A percentile compares a stretch with the other conserved stretches of the same genome.
Conservation (phyloP, 805 yeast genomes). For the Hanseniaspora nectarophila region DNA sequence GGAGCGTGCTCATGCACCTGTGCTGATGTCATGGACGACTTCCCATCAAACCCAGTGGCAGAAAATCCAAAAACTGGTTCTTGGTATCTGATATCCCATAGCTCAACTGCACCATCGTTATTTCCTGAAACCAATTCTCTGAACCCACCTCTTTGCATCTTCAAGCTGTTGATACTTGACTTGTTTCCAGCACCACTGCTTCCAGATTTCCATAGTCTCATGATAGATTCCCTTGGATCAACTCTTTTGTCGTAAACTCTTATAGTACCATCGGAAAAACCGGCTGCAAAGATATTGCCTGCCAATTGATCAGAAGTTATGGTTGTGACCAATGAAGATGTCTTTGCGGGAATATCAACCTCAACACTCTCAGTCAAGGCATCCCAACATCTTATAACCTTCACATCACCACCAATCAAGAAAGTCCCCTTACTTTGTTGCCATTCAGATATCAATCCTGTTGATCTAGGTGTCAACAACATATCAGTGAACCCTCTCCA, state of each 20-base stretch:
- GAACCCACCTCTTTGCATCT: conserved; percentile 93
- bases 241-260: conserved; percentile 84
- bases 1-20: conserved; percentile 96
- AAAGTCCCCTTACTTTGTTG: conserved; percentile 89
- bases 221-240: conserved; percentile 76
- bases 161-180: conserved; percentile 59
- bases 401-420: conserved; percentile 87
- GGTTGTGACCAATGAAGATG: conserved; percentile 76
- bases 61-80: conserved; percentile 56
- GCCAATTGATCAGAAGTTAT: conserved; percentile 92
- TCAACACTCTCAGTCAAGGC: conserved; percentile 85
- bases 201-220: conserved; percentile 59
- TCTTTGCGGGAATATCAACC: conserved; percentile 80
- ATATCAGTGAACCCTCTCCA: conserved; percentile 92
- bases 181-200: conserved; percentile 27
- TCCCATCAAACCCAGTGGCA: conserved; percentile 11
- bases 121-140: conserved; percentile 80
- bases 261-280: conserved; percentile 80
- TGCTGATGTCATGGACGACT: conserved; percentile 43
- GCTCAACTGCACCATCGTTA: conserved; percentile 64
- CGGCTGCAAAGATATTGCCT: conserved; percentile 80
- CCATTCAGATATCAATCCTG: conserved; percentile 87
- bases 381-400: conserved; percentile 87
- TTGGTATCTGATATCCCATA: conserved; percentile 80
- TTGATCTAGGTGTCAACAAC: conserved; percentile 63